A percentile compares a stretch with the other conserved stretches of the same genome.
Conservation (phyloP, 306 rosid species). For the Vicia faba region DNA sequence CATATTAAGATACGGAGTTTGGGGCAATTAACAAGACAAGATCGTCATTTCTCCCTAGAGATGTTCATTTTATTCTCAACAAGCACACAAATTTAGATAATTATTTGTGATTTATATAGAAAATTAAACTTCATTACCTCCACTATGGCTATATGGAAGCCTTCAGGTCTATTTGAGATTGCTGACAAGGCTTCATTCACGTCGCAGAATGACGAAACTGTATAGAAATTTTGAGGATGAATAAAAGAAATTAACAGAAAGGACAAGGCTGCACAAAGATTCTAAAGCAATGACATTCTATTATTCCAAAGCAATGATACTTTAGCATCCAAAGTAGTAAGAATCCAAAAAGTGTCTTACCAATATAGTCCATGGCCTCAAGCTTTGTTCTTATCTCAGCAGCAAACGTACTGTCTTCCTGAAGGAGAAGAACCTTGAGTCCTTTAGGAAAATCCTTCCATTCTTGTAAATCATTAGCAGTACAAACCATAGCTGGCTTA, state of each 20-base stretch:
- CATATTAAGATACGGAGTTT: slow-evolving; percentile 29
- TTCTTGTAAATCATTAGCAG: slow-evolving; percentile 77
- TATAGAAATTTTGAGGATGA: slow-evolving; percentile 33
- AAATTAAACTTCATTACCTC: slow-evolving; percentile 53
- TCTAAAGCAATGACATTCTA: slow-evolving; percentile 23
- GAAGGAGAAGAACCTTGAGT: slow-evolving; percentile 86
- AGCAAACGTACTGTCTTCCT: slow-evolving; percentile 68
- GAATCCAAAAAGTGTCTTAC: slow-evolving; percentile 45
- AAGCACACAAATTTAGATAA: slow-evolving; percentile 13
- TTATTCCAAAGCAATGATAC: slow-evolving; percentile 28
- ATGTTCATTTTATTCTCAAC: background rate
- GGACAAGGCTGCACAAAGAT: slow-evolving; percentile 15
- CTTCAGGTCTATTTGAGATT: slow-evolving; percentile 56
- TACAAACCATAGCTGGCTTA: slow-evolving; percentile 97
- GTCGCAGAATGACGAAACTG: slow-evolving; percentile 66
- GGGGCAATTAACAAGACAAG: slow-evolving; percentile 10
- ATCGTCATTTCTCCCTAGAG: slow-evolving; percentile 17
- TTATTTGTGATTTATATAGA: background rate
- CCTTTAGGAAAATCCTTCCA: slow-evolving; percentile 95
- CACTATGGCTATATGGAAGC: slow-evolving; percentile 77
- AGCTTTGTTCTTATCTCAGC: slow-evolving; percentile 75
- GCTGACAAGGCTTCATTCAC: slow-evolving; percentile 74
- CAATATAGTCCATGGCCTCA: slow-evolving; percentile 85
- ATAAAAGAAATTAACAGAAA: slow-evolving; percentile 29
- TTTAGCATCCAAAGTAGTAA: slow-evolving; percentile 8